Evolutionary conservation across 345 rosid species (phyloP), one percentile per base, ranked within the genome.

Genomic region (Streptanthus diversifolius): DNA sequence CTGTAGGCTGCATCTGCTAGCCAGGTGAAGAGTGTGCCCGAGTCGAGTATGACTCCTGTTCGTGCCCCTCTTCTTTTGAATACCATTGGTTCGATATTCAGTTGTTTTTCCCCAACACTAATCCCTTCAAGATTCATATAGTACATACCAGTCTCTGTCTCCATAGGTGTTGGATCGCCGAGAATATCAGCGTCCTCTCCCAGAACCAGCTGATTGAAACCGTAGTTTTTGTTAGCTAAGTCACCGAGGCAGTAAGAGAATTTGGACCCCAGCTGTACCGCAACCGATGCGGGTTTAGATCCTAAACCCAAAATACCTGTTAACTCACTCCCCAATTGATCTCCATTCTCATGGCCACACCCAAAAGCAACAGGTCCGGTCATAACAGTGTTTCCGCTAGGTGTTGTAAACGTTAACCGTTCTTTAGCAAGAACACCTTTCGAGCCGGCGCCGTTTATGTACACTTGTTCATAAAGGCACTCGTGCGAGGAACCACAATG

Each of bases 161-260:
- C 76, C 12, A 84, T 40, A 21, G 86, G 84, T 3, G 91, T 89
- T 8, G 82, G 77, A 10, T 70, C 82, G 2, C 91, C 91, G 48
- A 87, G 84, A 1, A 84, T 52, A 9, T 62, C 77, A 0, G 83
- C 85, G 6, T 70, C 80, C 3, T 80, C 69, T 0, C 95, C 90
- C 0, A 89, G 60, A 44, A 84, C 75, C 66, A 87, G 60, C 25
- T 75, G 83, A 40, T 80, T 85, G 43, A 55, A 83, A 14, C 39
- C 17, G 33, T 82, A 85, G 53, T 56, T n/a, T 19, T 81, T 82
- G 56, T 87, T 84, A 15, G 35, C 33, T 54, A 80, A 22, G 25
- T 73, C 81, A 8, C 88, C 85, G 0, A 85, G 66, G 76, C 91
- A 89, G 56, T 85, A 89, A 1, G 90, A 89, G 66, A 87, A 85